phyloP scores from a whole-genome alignment of 2,329 filamentous ascomycete genomes.

The Nigrograna mackinnonii region DNA sequence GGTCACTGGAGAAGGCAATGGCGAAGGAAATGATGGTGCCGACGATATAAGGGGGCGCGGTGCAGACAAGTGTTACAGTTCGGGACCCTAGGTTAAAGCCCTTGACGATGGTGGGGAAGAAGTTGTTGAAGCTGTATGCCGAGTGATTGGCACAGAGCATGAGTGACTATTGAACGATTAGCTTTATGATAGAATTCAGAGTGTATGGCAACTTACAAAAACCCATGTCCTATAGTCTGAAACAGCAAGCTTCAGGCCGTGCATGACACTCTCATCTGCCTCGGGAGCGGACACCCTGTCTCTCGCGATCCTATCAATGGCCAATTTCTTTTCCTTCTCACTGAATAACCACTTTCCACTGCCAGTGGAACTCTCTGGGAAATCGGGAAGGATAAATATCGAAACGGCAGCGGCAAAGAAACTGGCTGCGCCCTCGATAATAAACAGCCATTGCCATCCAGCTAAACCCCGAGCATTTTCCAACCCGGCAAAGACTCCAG shows the following conservation, averaged over 20 bases:
- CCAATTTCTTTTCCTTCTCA: constrained; percentile 6
- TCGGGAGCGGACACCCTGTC: constrained; percentile 5
- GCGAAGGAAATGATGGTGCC: constrained; percentile 1
- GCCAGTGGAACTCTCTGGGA: constrained; percentile 5
- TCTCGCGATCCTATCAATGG: constrained; percentile 4
- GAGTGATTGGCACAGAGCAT: constrained; percentile 11
- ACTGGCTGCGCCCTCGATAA: constrained; percentile 2
- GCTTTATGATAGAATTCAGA: not conserved
- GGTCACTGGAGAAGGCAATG: constrained; percentile 1
- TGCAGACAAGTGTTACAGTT: constrained; percentile 2
- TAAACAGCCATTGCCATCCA: constrained; percentile 1
- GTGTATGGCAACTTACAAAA: constrained; percentile 2
- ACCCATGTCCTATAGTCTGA: constrained; percentile 9
- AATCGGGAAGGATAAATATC: constrained; percentile 10
- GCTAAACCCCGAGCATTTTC: not conserved
- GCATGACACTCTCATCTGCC: constrained; percentile 7
- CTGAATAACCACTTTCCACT: constrained; percentile 8
- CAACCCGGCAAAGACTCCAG: constrained; percentile 49
- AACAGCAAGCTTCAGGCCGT: constrained; percentile 9
- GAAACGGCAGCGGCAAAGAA: constrained; percentile 3
- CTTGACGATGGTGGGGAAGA: constrained; percentile 13
- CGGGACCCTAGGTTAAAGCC: constrained; percentile 12
- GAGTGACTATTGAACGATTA: constrained; percentile 3
- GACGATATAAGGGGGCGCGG: constrained; percentile 2
- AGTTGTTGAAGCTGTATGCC: constrained; percentile 10